These are phyloP conservation scores for Pichia cabralensis DNA, from an alignment of 805 yeast genomes.

Conservation along the genomic window DNA sequence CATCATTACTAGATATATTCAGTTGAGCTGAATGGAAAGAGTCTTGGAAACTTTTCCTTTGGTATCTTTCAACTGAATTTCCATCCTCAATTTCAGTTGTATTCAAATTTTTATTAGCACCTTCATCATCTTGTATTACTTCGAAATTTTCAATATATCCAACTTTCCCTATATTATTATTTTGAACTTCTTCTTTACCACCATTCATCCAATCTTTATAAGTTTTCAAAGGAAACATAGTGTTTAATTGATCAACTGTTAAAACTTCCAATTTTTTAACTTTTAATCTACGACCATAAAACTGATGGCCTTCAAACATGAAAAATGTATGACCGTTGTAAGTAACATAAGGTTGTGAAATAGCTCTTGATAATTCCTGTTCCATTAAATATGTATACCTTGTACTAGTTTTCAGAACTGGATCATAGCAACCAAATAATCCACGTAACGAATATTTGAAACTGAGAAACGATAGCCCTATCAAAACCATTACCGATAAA, in stretches of 20 bases:
- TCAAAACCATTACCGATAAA: slow-evolving; percentile 49
- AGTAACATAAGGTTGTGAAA: slow-evolving; percentile 7
- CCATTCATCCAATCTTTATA: slow-evolving; percentile 53
- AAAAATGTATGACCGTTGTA: slow-evolving; percentile 4
- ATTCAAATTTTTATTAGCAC: slow-evolving; percentile 7
- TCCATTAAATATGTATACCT: slow-evolving; percentile 12
- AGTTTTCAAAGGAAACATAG: slow-evolving; percentile 46
- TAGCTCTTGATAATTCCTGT: neutral
- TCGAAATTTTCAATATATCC: slow-evolving; percentile 31
- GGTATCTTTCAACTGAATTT: too few species aligned
- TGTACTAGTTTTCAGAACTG: slow-evolving; percentile 11
- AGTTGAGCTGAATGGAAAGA: too few species aligned
- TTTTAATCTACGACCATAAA: slow-evolving; percentile 24
- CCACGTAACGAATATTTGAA: slow-evolving; percentile 50
- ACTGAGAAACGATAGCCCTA: slow-evolving; percentile 49
- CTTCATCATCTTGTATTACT: slow-evolving; percentile 24
- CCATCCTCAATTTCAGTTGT: neutral
- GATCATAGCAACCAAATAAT: slow-evolving; percentile 42
- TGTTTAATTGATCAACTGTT: slow-evolving; percentile 40
- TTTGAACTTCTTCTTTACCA: slow-evolving; percentile 43
- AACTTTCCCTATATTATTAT: slow-evolving; percentile 30
- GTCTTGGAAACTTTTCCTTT: too few species aligned
- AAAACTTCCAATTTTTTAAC: slow-evolving; percentile 37
- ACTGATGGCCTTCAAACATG: slow-evolving; percentile 3
- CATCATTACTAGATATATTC: too few species aligned